Evolutionary conservation across 208 protist species (phyloP).

Genomic region (Acanthamoeba healyi): DNA sequence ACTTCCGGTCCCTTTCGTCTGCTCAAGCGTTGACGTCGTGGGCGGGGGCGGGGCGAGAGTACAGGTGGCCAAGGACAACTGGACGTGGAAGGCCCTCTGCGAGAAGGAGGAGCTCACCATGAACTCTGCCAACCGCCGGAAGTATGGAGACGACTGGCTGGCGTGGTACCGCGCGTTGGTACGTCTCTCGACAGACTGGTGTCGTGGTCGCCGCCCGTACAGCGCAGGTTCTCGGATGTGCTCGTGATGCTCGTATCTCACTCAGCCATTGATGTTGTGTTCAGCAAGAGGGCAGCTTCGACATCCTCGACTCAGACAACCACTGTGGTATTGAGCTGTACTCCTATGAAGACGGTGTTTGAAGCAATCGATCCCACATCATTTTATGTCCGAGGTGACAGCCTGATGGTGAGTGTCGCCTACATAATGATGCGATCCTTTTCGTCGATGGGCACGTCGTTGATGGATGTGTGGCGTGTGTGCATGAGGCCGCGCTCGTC

Average conservation of each 20-base stretch:
- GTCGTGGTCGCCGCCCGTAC: too few relatives aligned
- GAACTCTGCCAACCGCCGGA: conserved; percentile 27
- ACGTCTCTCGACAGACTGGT: not conserved
- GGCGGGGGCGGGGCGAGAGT: too few relatives aligned
- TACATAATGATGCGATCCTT: conserved; percentile 74
- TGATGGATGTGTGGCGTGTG: conserved; percentile 83
- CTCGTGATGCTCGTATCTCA: not conserved
- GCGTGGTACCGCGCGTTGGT: conserved; percentile 2
- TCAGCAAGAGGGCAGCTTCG: conserved; percentile 36
- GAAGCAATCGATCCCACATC: too few relatives aligned
- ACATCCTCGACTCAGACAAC: not conserved
- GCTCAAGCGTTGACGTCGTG: too few relatives aligned
- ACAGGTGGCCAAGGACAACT: conserved; percentile 59
- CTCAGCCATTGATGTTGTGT: not conserved
- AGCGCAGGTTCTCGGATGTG: too few relatives aligned
- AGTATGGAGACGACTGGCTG: not conserved
- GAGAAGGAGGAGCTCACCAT: not conserved
- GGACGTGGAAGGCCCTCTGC: not conserved
- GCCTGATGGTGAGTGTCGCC: too few relatives aligned
- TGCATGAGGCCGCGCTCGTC: conserved; percentile 83
- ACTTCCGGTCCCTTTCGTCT: not conserved
- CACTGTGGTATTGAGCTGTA: not conserved
- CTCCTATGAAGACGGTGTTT: too few relatives aligned
- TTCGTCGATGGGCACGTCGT: conserved; percentile 83
- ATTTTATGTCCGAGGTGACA: too few relatives aligned